A percentile compares a stretch with the other conserved stretches of the same genome.
These are phyloP conservation scores for Diplodia scrobiculata DNA, from an alignment of 2,329 filamentous ascomycete genomes.

Conservation along the genomic window DNA sequence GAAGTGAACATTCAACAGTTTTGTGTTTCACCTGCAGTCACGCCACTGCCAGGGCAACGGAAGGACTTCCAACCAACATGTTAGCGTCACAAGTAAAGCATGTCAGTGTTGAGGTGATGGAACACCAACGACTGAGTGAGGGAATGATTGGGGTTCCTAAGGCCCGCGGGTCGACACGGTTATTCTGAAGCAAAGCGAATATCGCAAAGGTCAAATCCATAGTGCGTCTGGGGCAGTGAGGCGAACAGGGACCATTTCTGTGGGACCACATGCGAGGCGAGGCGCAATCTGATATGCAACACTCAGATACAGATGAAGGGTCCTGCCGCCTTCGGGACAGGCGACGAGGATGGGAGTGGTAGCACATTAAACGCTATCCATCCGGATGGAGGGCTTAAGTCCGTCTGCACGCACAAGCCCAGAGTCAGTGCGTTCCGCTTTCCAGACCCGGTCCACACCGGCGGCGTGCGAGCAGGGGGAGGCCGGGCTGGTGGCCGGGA, in stretches of 20 bases:
- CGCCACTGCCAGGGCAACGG: background rate
- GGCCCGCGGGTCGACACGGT: background rate
- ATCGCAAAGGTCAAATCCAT: background rate
- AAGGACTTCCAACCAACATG: background rate
- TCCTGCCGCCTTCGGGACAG: background rate
- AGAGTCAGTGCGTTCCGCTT: slow-evolving; percentile 17
- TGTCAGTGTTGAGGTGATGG: background rate
- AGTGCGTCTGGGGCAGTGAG: background rate
- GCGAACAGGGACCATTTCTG: slow-evolving; percentile 14
- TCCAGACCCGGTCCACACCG: slow-evolving; percentile 22
- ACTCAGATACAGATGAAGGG: slow-evolving; percentile 18
- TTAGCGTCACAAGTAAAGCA: slow-evolving; percentile 14
- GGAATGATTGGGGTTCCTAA: background rate
- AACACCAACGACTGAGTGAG: background rate
- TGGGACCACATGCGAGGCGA: slow-evolving; percentile 2
- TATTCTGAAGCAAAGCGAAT: background rate
- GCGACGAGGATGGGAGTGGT: slow-evolving; percentile 13
- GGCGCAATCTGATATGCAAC: slow-evolving; percentile 2
- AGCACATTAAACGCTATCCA: slow-evolving; percentile 20
- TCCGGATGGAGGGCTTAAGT: slow-evolving; percentile 17
- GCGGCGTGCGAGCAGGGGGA: slow-evolving; percentile 16
- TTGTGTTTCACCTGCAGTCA: background rate
- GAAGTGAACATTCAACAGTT: slow-evolving; percentile 26
- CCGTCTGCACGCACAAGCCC: slow-evolving; percentile 24
- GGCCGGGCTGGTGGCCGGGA: slow-evolving; percentile 1